Evolutionary conservation across 1,284 basidiomycete species (phyloP), one percentile per base, ranked within the genome.

Genomic region (Xerocomus cyaneibrunnescens): DNA sequence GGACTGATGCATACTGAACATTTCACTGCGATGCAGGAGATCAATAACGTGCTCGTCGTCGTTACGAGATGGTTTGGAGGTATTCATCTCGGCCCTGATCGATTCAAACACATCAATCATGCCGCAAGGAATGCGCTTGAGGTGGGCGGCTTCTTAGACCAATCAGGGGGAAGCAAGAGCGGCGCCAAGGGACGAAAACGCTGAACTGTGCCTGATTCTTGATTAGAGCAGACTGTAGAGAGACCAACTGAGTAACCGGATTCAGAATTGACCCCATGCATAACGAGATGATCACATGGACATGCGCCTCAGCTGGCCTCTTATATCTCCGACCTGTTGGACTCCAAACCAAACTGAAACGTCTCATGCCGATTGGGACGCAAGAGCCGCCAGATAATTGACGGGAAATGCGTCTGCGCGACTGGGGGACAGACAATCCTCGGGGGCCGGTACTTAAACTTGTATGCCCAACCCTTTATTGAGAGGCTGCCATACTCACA

Each of bases 101-200:
- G 94, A 23, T 96, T 95, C 76, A 95, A 94, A 67, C 89, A 93
- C 58, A 94, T 94, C 65, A 94, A 92, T 62, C 89, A 94, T 66
- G 91, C 89, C 4, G 93, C 92, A 7, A 76, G 93, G 21, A 90
- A 91, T 62, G 92, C 92, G 0, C 74, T 95, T 12, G 89, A 94
- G 45, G 55, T 83, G 0, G 93, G 88, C n/a, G 89, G 89, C 0
- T 89, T 92, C 64, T 69, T 93, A 23, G 85, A 89, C 27, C 65
- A 58, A 32, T 52, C 19, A 31, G 65, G 62, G 22, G 56, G 56
- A 34, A 55, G 47, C 14, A 67, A 56, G 30, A 40, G 52, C 19
- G 54, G 48, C 3, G 30, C 43, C 19, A 71, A 58, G 45, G 69
- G 69, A 19, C 58, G 69, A 32, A 68, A 56, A 46, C 66, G 59